Evolutionary conservation across 2,329 filamentous ascomycete genomes (phyloP).

Genomic region (Xylaria polymorpha): DNA sequence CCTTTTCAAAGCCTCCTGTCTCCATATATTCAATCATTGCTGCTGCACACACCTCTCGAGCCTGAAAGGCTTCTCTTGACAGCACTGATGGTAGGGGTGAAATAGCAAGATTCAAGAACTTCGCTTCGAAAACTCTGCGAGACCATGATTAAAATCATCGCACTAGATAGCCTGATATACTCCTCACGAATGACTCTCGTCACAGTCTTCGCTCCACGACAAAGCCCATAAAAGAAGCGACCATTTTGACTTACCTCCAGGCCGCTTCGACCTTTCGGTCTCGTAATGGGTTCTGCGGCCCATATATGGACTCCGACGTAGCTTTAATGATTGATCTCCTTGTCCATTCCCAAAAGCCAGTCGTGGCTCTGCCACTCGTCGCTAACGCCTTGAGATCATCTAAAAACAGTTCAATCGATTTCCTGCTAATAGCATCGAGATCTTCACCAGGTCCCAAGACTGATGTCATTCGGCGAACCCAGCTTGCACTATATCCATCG

Average conservation of each 20-base stretch:
- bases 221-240: not conserved
- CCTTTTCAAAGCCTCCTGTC: not conserved
- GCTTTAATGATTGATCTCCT: not conserved
- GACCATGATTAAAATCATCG: not conserved
- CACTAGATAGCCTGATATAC: no score
- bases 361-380: not conserved
- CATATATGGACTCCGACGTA: slow-evolving; percentile 1
- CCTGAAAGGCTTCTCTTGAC: not conserved
- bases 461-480: not conserved
- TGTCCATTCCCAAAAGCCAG: slow-evolving; percentile 9
- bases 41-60: not conserved
- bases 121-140: slow-evolving; percentile 8
- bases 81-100: not conserved
- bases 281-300: slow-evolving; percentile 5
- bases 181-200: no score
- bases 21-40: slow-evolving; percentile 13
- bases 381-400: not conserved
- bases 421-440: slow-evolving; percentile 17
- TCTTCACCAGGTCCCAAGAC: slow-evolving; percentile 13
- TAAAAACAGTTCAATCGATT: slow-evolving; percentile 12
- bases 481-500: not conserved
- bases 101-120: slow-evolving; percentile 9
- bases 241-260: slow-evolving; percentile 5
- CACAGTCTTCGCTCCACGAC: no score
- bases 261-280: not conserved